These are phyloP conservation scores for Basidiobolus meristosporus DNA, from an alignment of 371 early-diverging fungal genomes.

Conservation along the genomic window DNA sequence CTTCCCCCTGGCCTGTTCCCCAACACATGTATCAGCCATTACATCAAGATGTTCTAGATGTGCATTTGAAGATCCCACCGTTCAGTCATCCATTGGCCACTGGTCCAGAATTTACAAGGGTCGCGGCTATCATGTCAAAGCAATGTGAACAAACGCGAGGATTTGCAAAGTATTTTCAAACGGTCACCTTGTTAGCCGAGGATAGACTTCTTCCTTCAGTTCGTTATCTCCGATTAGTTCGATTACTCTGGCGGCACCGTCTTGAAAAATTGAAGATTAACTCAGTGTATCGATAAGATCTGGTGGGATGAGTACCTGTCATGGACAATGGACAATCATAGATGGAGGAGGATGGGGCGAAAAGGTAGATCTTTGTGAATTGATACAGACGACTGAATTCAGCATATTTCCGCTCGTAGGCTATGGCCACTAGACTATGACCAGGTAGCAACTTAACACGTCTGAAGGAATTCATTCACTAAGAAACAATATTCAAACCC, in stretches of 20 bases:
- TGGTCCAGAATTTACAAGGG: slow-evolving; percentile 29
- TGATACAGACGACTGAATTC: slow-evolving; percentile 33
- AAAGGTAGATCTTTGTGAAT: slow-evolving; percentile 42
- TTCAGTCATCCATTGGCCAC: slow-evolving; percentile 65
- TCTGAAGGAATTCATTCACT: not conserved
- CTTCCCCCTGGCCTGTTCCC: slow-evolving; percentile 45
- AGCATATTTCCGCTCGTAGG: slow-evolving; percentile 27
- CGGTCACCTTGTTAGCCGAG: slow-evolving; percentile 16
- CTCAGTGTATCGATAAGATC: too few relatives aligned
- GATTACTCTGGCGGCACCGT: slow-evolving; percentile 38
- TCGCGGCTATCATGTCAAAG: too few relatives aligned
- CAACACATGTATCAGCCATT: too few relatives aligned
- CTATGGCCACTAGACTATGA: slow-evolving; percentile 28
- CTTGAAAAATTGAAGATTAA: too few relatives aligned
- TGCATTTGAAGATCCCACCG: too few relatives aligned
- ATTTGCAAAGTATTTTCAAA: too few relatives aligned
- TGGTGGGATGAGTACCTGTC: too few relatives aligned
- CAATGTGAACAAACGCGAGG: too few relatives aligned
- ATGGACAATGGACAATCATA: slow-evolving; percentile 46
- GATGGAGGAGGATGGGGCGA: slow-evolving; percentile 25
- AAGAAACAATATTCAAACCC: slow-evolving; percentile 11
- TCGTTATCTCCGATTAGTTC: slow-evolving; percentile 24
- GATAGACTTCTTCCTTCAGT: slow-evolving; percentile 20
- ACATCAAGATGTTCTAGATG: too few relatives aligned
- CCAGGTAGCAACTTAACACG: not conserved